These are phyloP conservation scores for Neonectria magnoliae DNA, from an alignment of 2,329 filamentous ascomycete species.

Conservation along the genomic window DNA sequence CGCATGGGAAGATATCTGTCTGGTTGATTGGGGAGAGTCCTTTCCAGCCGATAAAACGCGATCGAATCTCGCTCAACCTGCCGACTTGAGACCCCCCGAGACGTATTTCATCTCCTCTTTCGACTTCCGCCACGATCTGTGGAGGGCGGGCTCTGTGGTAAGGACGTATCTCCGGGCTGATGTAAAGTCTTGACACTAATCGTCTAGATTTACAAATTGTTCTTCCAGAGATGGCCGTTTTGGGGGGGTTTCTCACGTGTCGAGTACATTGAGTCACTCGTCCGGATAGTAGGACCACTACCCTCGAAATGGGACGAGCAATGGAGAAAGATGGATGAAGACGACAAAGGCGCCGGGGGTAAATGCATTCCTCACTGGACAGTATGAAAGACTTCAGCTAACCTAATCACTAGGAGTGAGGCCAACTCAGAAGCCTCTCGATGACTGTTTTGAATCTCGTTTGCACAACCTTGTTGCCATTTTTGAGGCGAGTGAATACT, in stretches of 20 bases:
- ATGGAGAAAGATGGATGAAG: neutral
- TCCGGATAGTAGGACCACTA: neutral
- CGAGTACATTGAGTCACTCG: neutral
- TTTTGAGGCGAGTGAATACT: neutral
- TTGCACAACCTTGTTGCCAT: neutral
- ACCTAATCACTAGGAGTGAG: too few relatives aligned
- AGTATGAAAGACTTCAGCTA: too few relatives aligned
- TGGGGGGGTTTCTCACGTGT: neutral
- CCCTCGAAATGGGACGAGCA: neutral
- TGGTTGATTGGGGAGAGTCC: conserved; percentile 24
- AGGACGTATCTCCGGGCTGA: neutral
- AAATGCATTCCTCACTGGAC: neutral
- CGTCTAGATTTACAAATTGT: neutral
- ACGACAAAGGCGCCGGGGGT: neutral
- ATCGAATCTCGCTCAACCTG: neutral
- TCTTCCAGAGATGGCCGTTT: conserved; percentile 1
- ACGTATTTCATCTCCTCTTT: conserved; percentile 12
- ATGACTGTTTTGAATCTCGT: neutral
- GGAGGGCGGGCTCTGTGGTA: conserved; percentile 23
- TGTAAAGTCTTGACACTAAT: neutral
- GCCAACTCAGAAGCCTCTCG: neutral
- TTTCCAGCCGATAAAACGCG: conserved; percentile 5
- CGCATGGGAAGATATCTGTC: conserved; percentile 11
- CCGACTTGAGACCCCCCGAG: conserved; percentile 9
- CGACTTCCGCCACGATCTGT: conserved; percentile 19